A percentile compares a stretch with the other conserved stretches of the same genome.
Conservation (phyloP, 2,329 filamentous ascomycete genomes). For the Pezicula carpinea region DNA sequence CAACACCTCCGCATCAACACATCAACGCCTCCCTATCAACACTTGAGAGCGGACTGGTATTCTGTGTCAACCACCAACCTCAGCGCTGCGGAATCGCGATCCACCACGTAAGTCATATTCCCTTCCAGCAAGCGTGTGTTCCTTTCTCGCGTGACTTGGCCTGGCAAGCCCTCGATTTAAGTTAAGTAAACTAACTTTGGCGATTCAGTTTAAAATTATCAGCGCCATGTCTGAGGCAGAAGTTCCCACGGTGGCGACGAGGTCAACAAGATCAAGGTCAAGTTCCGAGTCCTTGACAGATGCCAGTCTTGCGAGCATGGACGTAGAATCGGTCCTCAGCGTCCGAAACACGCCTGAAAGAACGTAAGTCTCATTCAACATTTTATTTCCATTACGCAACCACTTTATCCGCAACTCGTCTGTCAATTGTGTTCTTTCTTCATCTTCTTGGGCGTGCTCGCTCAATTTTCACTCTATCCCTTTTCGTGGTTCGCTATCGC, state of each 20-base stretch:
- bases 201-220: too few species aligned
- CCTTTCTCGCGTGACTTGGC: too few species aligned
- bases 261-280: conserved; percentile 16
- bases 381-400: background rate
- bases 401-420: background rate
- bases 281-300: conserved; percentile 23
- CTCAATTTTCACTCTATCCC: conserved; percentile 2
- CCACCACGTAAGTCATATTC: too few species aligned
- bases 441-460: background rate
- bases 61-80: too few species aligned
- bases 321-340: conserved; percentile 17
- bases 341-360: conserved; percentile 15
- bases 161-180: too few species aligned
- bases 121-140: too few species aligned
- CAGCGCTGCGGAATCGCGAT: too few species aligned
- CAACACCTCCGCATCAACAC: too few species aligned
- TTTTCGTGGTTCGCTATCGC: conserved; percentile 3
- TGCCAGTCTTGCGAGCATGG: conserved; percentile 21
- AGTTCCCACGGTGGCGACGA: background rate
- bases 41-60: too few species aligned
- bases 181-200: too few species aligned
- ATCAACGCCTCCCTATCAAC: too few species aligned
- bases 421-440: conserved; percentile 1
- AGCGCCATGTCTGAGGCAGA: too few species aligned
- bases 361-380: conserved; percentile 15